A percentile compares a stretch with the other conserved stretches of the same genome.
Conservation (phyloP, 768 basidiomycete species). For the Lactarius hengduanensis region DNA sequence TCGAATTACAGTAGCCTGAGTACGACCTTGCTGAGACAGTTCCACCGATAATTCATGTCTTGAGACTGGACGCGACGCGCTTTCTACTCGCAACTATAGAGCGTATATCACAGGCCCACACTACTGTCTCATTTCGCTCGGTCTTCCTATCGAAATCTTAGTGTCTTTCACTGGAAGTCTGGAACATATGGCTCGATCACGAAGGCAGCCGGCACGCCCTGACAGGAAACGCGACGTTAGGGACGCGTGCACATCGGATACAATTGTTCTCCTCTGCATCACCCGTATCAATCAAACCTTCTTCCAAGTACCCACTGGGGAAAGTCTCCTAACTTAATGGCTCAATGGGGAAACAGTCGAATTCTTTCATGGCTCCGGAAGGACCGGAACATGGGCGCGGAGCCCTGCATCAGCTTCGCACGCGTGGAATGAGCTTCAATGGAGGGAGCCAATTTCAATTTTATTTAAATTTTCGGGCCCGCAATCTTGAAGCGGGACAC, state of each 20-base stretch:
- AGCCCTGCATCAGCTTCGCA: constrained; percentile 10
- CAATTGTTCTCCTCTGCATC: constrained; percentile 12
- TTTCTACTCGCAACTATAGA: constrained; percentile 4
- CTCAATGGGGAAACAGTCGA: constrained; percentile 19
- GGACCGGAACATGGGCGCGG: constrained; percentile 12
- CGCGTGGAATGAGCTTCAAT: constrained; percentile 10
- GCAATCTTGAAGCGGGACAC: constrained; percentile 17
- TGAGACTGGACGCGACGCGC: neutral
- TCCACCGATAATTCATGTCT: constrained; percentile 4
- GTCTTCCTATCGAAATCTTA: constrained; percentile 7
- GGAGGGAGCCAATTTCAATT: constrained; percentile 9
- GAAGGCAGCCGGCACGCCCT: constrained; percentile 5
- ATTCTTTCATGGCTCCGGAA: constrained; percentile 8
- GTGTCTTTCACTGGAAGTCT: neutral
- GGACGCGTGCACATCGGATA: constrained; percentile 1
- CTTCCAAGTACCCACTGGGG: constrained; percentile 16
- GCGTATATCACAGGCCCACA: neutral
- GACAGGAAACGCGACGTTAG: neutral
- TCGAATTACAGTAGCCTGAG: constrained; percentile 9
- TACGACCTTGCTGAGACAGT: neutral
- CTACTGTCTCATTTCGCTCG: constrained; percentile 3
- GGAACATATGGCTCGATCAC: constrained; percentile 1
- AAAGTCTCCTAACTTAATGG: neutral
- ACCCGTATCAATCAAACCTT: constrained; percentile 26
- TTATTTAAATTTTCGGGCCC: constrained; percentile 11